Conservation (phyloP, 805 yeast species). For the Wickerhamiella domercqiae region DNA sequence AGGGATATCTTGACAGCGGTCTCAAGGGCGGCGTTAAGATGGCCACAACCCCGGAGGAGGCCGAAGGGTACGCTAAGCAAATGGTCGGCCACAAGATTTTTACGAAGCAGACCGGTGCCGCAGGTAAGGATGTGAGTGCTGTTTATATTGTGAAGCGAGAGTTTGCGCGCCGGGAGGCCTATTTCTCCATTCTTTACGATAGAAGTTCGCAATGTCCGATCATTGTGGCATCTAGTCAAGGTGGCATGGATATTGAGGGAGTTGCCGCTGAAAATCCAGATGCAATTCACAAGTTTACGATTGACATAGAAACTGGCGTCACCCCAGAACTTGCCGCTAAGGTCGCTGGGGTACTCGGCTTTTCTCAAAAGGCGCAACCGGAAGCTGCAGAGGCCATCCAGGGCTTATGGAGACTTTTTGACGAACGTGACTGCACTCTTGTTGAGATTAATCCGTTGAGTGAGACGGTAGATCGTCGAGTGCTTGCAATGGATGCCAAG, state of each 20-base stretch:
- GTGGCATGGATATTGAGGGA: constrained; percentile 99
- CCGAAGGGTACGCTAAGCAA: constrained; percentile 66
- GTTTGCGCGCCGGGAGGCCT: constrained; percentile 87
- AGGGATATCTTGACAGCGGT: constrained; percentile 93
- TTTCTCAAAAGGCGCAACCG: constrained; percentile 56
- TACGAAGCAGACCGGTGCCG: constrained; percentile 96
- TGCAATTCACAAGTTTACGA: constrained; percentile 78
- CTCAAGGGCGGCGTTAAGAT: constrained; percentile 93
- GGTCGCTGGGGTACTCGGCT: constrained; percentile 70
- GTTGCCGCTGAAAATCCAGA: constrained; percentile 85
- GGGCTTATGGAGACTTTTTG: constrained; percentile 77
- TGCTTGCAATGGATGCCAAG: constrained; percentile 98
- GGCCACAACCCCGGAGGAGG: constrained; percentile 73
- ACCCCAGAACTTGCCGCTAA: constrained; percentile 59
- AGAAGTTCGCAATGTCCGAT: constrained; percentile 80
- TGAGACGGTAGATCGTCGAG: constrained; percentile 79
- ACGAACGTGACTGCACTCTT: constrained; percentile 90
- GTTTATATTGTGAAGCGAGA: constrained; percentile 93
- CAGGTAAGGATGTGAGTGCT: constrained; percentile 93
- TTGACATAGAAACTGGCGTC: constrained; percentile 66
- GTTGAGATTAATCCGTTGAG: constrained; percentile 97
- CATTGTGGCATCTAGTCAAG: constrained; percentile 92
- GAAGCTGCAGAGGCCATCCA: constrained; percentile 80
- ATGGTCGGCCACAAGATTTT: constrained; percentile 87
- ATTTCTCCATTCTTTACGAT: constrained; percentile 87